phyloP scores from a whole-genome alignment of 352 stramenopile genomes.

The Phytophthora idaei region DNA sequence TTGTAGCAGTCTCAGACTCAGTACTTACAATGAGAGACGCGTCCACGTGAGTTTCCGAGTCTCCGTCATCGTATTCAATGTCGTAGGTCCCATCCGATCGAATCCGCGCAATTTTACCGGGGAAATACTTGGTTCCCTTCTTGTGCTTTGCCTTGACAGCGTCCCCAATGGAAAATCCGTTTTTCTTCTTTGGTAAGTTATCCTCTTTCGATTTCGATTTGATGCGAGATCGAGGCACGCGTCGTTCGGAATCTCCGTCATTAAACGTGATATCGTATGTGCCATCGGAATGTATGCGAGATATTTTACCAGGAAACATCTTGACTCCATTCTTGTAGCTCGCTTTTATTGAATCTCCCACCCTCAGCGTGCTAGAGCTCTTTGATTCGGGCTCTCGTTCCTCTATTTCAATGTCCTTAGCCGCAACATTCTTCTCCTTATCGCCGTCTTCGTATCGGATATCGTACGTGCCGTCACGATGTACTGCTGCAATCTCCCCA shows the following conservation, averaged over 20 bases:
- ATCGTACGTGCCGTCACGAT: slow-evolving; percentile 62
- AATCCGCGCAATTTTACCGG: slow-evolving; percentile 49
- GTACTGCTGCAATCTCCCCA: slow-evolving; percentile 36
- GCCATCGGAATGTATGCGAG: slow-evolving; percentile 52
- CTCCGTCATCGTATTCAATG: slow-evolving; percentile 53
- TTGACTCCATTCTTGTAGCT: slow-evolving; percentile 48
- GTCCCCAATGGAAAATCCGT: slow-evolving; percentile 41
- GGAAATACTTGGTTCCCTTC: slow-evolving; percentile 46
- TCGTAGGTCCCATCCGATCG: slow-evolving; percentile 66
- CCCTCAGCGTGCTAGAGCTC: slow-evolving; percentile 8
- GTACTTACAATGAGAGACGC: slow-evolving; percentile 20
- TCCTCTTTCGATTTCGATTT: slow-evolving; percentile 19
- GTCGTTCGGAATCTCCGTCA: slow-evolving; percentile 55
- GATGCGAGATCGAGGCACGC: slow-evolving; percentile 36
- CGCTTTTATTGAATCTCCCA: slow-evolving; percentile 38
- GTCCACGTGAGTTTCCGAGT: slow-evolving; percentile 35
- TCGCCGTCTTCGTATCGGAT: slow-evolving; percentile 70
- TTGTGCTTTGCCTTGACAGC: slow-evolving; percentile 52
- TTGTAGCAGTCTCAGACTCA: slow-evolving; percentile 5
- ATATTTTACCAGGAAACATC: slow-evolving; percentile 67
- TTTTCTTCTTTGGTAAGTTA: slow-evolving; percentile 23
- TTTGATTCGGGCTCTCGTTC: neutral
- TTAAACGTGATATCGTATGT: slow-evolving; percentile 60
- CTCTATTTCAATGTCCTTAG: slow-evolving; percentile 41
- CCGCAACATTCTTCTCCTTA: slow-evolving; percentile 39